Conservation (phyloP, 805 yeast species). For the Spathaspora passalidarum region DNA sequence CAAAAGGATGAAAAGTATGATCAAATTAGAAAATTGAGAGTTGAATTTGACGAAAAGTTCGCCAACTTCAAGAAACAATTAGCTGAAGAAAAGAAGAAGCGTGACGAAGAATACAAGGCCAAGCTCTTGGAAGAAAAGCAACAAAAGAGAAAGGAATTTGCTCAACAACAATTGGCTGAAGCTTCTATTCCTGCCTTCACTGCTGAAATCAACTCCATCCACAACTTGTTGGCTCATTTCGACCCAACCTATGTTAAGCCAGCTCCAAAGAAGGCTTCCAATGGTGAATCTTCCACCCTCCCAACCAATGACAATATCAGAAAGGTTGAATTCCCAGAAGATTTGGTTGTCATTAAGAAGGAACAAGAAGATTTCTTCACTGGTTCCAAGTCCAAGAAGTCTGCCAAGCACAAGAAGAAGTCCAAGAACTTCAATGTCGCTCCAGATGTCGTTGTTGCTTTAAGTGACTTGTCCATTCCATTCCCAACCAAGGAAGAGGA, state of each 20-base stretch:
- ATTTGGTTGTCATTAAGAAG: constrained; percentile 60
- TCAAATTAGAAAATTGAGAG: constrained; percentile 64
- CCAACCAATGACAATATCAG: constrained; percentile 30
- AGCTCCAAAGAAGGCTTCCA: constrained; percentile 25
- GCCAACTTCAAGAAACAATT: constrained; percentile 65
- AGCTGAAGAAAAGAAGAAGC: constrained; percentile 65
- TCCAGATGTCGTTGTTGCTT: constrained; percentile 72
- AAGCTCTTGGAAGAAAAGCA: constrained; percentile 49
- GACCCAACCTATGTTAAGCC: constrained; percentile 72
- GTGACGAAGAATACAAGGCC: constrained; percentile 66
- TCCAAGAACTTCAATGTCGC: constrained; percentile 66
- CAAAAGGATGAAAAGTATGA: constrained; percentile 67
- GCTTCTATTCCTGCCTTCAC: constrained; percentile 84
- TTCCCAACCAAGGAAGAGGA: constrained; percentile 79
- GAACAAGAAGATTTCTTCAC: constrained; percentile 59
- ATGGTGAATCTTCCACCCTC: constrained; percentile 14
- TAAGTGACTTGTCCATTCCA: constrained; percentile 71
- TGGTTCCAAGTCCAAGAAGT: constrained; percentile 40
- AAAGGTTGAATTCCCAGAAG: constrained; percentile 60
- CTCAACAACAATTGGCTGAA: constrained; percentile 67
- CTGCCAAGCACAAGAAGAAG: constrained; percentile 49
- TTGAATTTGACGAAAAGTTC: constrained; percentile 72
- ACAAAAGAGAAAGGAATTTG: constrained; percentile 50
- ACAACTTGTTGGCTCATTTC: constrained; percentile 66
- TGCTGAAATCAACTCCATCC: constrained; percentile 72